These are phyloP conservation scores for Solanum aculeatissimum DNA, from an alignment of 305 asterid genomes.

Conservation along the genomic window DNA sequence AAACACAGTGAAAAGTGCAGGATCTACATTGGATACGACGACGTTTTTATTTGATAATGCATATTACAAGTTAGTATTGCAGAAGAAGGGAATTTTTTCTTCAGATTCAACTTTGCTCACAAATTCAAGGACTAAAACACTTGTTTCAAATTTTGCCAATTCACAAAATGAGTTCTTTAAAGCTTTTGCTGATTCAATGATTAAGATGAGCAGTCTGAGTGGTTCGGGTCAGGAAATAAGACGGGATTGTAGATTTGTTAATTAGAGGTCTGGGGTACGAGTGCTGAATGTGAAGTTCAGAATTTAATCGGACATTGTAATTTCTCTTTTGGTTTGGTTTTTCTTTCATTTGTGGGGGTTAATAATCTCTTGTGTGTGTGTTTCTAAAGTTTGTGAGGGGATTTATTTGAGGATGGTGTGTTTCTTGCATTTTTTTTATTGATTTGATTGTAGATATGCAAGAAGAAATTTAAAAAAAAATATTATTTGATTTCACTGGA, in stretches of 20 bases:
- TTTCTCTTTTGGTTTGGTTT: background rate
- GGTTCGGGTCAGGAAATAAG: constrained; percentile 24
- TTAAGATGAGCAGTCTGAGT: constrained; percentile 29
- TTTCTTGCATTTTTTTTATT: background rate
- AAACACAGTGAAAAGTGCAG: constrained; percentile 20
- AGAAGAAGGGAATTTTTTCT: constrained; percentile 19
- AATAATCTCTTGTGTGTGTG: background rate
- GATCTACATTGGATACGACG: constrained; percentile 24
- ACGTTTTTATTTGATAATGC: constrained; percentile 20
- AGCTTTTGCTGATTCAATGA: constrained; percentile 28
- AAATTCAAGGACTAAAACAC: constrained; percentile 10
- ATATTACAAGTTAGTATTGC: constrained; percentile 18
- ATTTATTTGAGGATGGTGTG: background rate
- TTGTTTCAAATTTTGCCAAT: constrained; percentile 18
- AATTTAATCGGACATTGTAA: background rate
- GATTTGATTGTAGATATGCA: background rate
- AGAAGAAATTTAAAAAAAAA: background rate
- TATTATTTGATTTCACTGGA: background rate
- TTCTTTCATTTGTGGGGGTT: background rate
- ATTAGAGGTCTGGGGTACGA: background rate
- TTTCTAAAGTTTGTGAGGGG: background rate
- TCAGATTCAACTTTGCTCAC: constrained; percentile 29
- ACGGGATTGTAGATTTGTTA: constrained; percentile 18
- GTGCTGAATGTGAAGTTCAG: accelerated
- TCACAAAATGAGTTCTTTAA: constrained; percentile 21